Percentiles rank a stretch among this genome's conserved stretches.
Conservation (phyloP, 1,284 basidiomycete genomes). For the Termitomyces sp. region DNA sequence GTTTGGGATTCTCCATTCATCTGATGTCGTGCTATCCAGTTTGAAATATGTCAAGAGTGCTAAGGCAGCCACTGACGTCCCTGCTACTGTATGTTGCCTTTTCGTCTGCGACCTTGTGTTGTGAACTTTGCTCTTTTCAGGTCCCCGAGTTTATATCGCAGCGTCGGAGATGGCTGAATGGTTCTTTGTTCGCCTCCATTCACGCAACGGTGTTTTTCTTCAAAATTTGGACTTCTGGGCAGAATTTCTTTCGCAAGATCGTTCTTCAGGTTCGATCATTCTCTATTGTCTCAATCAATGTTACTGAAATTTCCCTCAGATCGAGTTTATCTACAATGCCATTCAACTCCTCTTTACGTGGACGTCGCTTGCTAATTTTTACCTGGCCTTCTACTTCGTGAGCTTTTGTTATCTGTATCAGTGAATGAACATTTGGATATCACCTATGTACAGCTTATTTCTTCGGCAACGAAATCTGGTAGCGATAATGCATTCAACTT, state of each 20-base stretch:
- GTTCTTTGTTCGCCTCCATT: constrained; percentile 81
- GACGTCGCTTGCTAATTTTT: constrained; percentile 80
- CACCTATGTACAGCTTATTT: constrained; percentile 49
- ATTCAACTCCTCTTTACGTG: constrained; percentile 80
- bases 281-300: background rate
- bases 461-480: constrained; percentile 60
- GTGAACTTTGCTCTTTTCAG: constrained; percentile 22
- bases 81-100: constrained; percentile 50
- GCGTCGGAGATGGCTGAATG: constrained; percentile 88
- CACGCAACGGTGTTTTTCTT: constrained; percentile 84
- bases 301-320: constrained; percentile 27
- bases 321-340: constrained; percentile 82
- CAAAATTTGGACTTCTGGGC: constrained; percentile 88
- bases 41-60: constrained; percentile 90
- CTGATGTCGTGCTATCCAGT: constrained; percentile 30
- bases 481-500: constrained; percentile 75
- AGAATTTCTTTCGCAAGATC: constrained; percentile 81
- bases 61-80: constrained; percentile 85
- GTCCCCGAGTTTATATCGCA: constrained; percentile 89
- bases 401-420: constrained; percentile 23
- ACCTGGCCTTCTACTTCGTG: constrained; percentile 81
- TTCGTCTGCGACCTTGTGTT: background rate
- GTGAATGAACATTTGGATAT: background rate
- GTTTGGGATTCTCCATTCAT: background rate
- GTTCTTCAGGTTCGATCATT: constrained; percentile 52